Percentiles rank a stretch among this genome's conserved stretches.
Evolutionary conservation across 768 basidiomycete species (phyloP).

Genomic region (Podaxis rugospora): DNA sequence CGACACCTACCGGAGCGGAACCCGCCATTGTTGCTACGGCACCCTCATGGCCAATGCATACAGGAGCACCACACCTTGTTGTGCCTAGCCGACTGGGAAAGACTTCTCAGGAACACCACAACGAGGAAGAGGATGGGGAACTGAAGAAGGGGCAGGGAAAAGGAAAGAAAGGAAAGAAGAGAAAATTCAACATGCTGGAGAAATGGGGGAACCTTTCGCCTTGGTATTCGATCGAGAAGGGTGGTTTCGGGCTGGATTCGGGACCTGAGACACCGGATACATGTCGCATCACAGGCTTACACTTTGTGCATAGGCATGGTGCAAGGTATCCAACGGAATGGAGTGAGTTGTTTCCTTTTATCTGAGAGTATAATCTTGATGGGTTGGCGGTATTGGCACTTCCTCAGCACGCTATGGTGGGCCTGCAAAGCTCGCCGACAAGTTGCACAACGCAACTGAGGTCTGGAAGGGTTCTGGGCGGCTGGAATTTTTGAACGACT

Average conservation of each 20-base stretch:
- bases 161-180: conserved; percentile 21
- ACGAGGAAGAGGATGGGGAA: conserved; percentile 12
- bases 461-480: conserved; percentile 63
- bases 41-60: conserved; percentile 74
- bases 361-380: conserved; percentile 1
- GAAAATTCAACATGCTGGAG: conserved; percentile 62
- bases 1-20: conserved; percentile 78
- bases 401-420: conserved; percentile 55
- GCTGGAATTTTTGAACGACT: conserved; percentile 75
- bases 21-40: conserved; percentile 69
- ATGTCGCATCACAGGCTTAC: conserved; percentile 69
- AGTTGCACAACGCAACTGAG: conserved; percentile 48
- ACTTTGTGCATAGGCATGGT: conserved; percentile 80
- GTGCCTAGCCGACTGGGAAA: conserved; percentile 34
- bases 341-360: conserved; percentile 37
- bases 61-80: conserved; percentile 62
- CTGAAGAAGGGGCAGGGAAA: conserved; percentile 1
- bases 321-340: conserved; percentile 67
- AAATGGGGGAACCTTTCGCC: conserved; percentile 85
- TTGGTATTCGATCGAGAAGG: conserved; percentile 72
- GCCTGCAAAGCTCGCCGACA: conserved; percentile 50
- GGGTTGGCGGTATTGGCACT: neutral
- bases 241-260: conserved; percentile 70
- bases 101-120: conserved; percentile 2
- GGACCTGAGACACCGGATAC: conserved; percentile 64